Evolutionary conservation across 495 filamentous ascomycete species (phyloP).

Genomic region (Corynascus novoguineensis): DNA sequence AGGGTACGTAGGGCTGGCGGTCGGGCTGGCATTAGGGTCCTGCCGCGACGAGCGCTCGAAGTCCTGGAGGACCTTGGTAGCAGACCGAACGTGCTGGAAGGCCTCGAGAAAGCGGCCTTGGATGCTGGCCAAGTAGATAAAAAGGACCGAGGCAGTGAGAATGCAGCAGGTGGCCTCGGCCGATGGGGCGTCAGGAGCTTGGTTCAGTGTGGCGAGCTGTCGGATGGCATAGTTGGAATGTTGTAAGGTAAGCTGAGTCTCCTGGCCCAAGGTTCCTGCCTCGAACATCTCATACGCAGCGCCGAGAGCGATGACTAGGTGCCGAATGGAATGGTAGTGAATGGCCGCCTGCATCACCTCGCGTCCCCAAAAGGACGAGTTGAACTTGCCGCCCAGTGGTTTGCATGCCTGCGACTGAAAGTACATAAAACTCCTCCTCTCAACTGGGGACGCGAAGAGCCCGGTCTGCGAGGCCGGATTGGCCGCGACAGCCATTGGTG

Average conservation of each 20-base stretch:
- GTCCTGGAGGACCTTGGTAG: conserved; percentile 15
- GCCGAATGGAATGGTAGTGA: conserved; percentile 19
- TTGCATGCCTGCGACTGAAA: conserved; percentile 16
- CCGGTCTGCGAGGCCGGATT: neutral
- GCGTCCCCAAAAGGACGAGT: conserved; percentile 19
- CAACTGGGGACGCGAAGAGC: conserved; percentile 15
- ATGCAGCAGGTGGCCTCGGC: conserved; percentile 9
- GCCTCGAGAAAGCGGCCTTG: conserved; percentile 17
- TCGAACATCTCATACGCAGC: conserved; percentile 19
- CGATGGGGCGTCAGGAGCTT: neutral
- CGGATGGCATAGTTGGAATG: conserved; percentile 20
- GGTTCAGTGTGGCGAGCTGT: neutral
- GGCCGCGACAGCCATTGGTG: neutral
- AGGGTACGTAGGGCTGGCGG: conserved; percentile 3
- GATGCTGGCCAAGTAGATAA: conserved; percentile 20
- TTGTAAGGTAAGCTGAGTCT: conserved; percentile 10
- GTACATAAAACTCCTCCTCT: conserved; percentile 21
- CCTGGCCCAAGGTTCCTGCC: neutral
- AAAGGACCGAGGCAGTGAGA: conserved; percentile 20
- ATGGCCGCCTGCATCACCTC: conserved; percentile 23
- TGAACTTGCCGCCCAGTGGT: conserved; percentile 16
- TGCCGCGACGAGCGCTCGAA: conserved; percentile 5
- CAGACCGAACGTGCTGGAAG: conserved; percentile 18
- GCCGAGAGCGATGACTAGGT: conserved; percentile 22
- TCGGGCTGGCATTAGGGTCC: neutral